phyloP scores from a whole-genome alignment of 2,329 filamentous ascomycete genomes.

The Aspergillus sp. region DNA sequence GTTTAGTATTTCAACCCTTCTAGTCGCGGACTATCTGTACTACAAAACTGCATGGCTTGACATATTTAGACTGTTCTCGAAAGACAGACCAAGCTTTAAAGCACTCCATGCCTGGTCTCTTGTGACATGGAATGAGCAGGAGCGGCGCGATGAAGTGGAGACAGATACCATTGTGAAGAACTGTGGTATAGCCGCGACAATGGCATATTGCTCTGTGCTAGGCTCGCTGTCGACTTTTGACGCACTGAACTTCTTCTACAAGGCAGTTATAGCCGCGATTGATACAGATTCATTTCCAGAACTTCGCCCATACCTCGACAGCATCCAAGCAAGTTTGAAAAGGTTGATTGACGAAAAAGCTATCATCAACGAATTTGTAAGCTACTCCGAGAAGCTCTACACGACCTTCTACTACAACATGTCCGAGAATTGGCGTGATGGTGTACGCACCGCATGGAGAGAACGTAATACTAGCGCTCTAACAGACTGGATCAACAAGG shows the following conservation, averaged over 20 bases:
- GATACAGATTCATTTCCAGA: background rate
- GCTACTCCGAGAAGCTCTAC: background rate
- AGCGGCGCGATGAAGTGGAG: background rate
- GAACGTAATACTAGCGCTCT: background rate
- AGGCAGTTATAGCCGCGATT: background rate
- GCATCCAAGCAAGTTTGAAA: background rate
- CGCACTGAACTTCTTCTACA: background rate
- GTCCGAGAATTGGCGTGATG: background rate
- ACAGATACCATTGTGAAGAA: background rate
- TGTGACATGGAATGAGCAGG: background rate
- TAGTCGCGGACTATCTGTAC: background rate
- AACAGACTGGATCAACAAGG: background rate
- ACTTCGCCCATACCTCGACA: background rate
- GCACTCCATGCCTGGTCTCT: background rate
- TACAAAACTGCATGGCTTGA: background rate
- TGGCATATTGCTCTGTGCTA: background rate
- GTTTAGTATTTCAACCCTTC: background rate
- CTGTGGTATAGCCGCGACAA: background rate
- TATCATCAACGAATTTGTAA: background rate
- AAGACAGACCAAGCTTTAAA: background rate
- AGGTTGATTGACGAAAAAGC: background rate
- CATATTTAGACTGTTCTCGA: background rate
- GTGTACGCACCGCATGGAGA: background rate
- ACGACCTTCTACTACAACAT: background rate
- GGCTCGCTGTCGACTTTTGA: background rate